A percentile compares a stretch with the other conserved stretches of the same genome.
phyloP scores from a whole-genome alignment of 23 red algal genomes.

The Gracilaria gracilis region DNA sequence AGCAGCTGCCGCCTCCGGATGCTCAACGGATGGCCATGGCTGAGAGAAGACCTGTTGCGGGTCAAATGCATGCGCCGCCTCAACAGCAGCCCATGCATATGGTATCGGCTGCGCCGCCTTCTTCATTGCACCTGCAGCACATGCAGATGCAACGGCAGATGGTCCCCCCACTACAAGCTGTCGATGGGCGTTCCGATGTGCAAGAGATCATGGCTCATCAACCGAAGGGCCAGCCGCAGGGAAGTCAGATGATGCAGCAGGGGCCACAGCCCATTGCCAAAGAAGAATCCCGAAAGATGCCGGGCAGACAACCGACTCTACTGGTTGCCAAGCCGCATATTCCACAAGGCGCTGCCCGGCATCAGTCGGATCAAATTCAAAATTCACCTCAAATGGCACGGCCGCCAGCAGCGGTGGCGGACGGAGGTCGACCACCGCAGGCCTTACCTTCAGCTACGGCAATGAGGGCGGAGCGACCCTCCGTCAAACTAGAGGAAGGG shows the following conservation, averaged over 20 bases:
- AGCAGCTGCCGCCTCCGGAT: not conserved
- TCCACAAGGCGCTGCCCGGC: not conserved
- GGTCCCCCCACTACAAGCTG: not conserved
- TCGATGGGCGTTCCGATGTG: not conserved
- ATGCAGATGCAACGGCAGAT: constrained; percentile 24
- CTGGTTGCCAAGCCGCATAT: constrained; percentile 9
- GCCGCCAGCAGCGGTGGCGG: not conserved
- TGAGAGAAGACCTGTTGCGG: not conserved
- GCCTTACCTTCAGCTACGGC: not conserved
- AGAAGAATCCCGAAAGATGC: not conserved
- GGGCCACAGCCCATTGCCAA: constrained; percentile 26
- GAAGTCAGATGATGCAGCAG: not conserved
- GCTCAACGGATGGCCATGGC: constrained; percentile 3
- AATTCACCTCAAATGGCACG: constrained; percentile 37
- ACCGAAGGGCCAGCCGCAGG: not conserved
- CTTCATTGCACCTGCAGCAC: constrained; percentile 15
- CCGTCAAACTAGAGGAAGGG: not conserved
- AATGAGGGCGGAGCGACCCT: not conserved
- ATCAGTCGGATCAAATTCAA: constrained; percentile 15
- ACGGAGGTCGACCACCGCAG: not conserved
- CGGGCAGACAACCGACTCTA: not conserved
- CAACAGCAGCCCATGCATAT: constrained; percentile 29
- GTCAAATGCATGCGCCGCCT: constrained; percentile 2
- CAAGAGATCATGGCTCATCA: constrained; percentile 3
- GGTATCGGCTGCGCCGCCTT: not conserved